phyloP scores from a whole-genome alignment of 768 basidiomycete genomes.

The Galerina sulciceps region DNA sequence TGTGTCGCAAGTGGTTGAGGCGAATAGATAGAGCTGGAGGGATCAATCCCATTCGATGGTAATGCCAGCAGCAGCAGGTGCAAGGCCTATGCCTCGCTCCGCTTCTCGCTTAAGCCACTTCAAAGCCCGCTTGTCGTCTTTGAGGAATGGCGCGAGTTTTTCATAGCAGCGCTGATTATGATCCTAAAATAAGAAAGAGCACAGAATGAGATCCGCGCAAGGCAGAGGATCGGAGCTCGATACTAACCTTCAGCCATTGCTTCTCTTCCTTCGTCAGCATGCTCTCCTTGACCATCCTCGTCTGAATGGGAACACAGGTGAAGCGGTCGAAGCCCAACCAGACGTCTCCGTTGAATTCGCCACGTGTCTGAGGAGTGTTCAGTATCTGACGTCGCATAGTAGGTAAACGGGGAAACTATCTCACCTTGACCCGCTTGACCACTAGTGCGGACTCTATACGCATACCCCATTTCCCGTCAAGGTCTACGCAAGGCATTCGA shows the following conservation, averaged over 20 bases:
- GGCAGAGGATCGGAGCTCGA: not conserved
- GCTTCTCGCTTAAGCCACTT: constrained; percentile 82
- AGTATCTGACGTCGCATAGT: constrained; percentile 5
- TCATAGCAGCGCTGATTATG: constrained; percentile 80
- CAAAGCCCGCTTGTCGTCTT: constrained; percentile 79
- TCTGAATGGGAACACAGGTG: constrained; percentile 94
- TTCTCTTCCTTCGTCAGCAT: constrained; percentile 89
- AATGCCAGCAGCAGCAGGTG: constrained; percentile 70
- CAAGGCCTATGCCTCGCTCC: constrained; percentile 76
- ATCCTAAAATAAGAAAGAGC: constrained; percentile 47
- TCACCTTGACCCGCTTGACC: constrained; percentile 66
- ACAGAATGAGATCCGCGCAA: not conserved
- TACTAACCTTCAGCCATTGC: constrained; percentile 77
- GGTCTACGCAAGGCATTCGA: constrained; percentile 48
- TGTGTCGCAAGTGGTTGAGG: not conserved
- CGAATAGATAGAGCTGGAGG: constrained; percentile 4
- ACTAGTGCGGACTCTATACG: constrained; percentile 88
- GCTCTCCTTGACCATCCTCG: constrained; percentile 81
- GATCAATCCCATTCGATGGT: constrained; percentile 81
- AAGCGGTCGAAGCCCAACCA: constrained; percentile 94
- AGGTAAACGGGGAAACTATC: constrained; percentile 19
- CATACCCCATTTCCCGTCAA: constrained; percentile 84
- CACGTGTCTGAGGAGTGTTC: constrained; percentile 56
- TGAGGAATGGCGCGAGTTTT: constrained; percentile 64
- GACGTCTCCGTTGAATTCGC: constrained; percentile 68